phyloP scores from a whole-genome alignment of 176 grass and related monocot genomes.

The Typha latifolia region DNA sequence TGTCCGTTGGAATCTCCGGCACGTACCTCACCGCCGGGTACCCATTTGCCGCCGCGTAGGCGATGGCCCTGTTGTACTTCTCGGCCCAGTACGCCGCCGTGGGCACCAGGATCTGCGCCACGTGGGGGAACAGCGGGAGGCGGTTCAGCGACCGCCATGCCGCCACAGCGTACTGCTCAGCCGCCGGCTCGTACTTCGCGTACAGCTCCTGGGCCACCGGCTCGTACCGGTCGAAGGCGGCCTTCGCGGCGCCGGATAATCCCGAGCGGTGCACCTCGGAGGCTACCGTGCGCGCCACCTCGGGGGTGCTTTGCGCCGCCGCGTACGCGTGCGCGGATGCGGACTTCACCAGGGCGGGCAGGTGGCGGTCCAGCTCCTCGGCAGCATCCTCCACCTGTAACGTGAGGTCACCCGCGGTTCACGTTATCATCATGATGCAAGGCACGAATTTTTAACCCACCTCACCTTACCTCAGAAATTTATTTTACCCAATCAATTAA shows the following conservation, averaged over 20 bases:
- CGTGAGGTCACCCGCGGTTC: not conserved
- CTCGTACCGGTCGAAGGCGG: slow-evolving; percentile 27
- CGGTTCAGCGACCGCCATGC: slow-evolving; percentile 65
- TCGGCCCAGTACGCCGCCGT: slow-evolving; percentile 50
- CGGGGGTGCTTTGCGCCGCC: slow-evolving; percentile 23
- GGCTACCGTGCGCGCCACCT: slow-evolving; percentile 41
- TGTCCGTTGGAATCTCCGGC: slow-evolving; percentile 44
- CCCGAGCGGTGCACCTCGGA: slow-evolving; percentile 36
- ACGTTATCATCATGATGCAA: not conserved
- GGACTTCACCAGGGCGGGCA: slow-evolving; percentile 40
- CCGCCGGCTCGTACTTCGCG: slow-evolving; percentile 52
- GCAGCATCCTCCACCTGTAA: slow-evolving; percentile 50
- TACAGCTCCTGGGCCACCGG: slow-evolving; percentile 44
- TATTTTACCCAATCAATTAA: too few species aligned
- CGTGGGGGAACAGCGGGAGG: slow-evolving; percentile 66
- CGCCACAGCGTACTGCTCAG: slow-evolving; percentile 58
- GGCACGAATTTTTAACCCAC: not conserved
- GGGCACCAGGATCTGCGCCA: slow-evolving; percentile 52
- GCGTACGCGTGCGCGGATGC: slow-evolving; percentile 26
- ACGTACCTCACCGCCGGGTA: slow-evolving; percentile 34
- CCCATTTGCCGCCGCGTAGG: not conserved
- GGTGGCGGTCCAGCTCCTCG: slow-evolving; percentile 33
- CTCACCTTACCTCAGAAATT: too few species aligned
- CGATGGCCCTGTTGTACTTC: slow-evolving; percentile 68
- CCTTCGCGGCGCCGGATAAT: slow-evolving; percentile 15